Conservation (phyloP, 805 yeast species). For the Ogataea paradorogensis region DNA sequence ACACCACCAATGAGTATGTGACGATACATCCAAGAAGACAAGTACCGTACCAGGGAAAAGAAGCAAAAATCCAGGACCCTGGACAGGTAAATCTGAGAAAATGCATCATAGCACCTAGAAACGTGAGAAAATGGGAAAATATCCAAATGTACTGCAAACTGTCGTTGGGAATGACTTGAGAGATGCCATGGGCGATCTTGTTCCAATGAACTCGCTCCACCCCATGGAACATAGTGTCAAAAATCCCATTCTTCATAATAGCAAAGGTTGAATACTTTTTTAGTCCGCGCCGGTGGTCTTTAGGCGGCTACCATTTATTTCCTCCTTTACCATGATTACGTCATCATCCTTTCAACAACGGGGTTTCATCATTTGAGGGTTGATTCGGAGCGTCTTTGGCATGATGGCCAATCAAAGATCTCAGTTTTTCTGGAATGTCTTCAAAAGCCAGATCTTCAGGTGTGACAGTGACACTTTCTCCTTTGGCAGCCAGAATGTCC, state of each 20-base stretch:
- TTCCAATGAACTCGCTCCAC: slow-evolving; percentile 16
- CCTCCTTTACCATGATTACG: neutral
- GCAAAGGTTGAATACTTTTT: slow-evolving; percentile 6
- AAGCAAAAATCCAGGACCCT: slow-evolving; percentile 5
- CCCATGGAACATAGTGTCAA: slow-evolving; percentile 7
- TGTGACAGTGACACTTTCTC: slow-evolving; percentile 65
- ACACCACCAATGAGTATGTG: slow-evolving; percentile 32
- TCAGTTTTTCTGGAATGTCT: slow-evolving; percentile 59
- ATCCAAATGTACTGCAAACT: slow-evolving; percentile 23
- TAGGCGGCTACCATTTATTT: neutral
- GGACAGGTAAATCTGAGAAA: slow-evolving; percentile 9
- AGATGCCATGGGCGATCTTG: neutral
- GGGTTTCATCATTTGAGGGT: slow-evolving; percentile 10
- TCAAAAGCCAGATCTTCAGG: slow-evolving; percentile 69
- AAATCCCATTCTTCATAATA: slow-evolving; percentile 19
- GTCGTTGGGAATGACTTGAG: slow-evolving; percentile 15
- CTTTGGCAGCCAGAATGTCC: slow-evolving; percentile 71
- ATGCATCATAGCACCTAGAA: slow-evolving; percentile 20
- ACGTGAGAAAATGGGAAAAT: slow-evolving; percentile 21
- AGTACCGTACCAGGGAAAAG: slow-evolving; percentile 21
- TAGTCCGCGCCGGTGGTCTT: slow-evolving; percentile 7
- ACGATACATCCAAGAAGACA: slow-evolving; percentile 25
- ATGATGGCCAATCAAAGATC: slow-evolving; percentile 53
- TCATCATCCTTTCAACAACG: slow-evolving; percentile 5
- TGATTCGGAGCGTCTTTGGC: slow-evolving; percentile 67